A percentile compares a stretch with the other conserved stretches of the same genome.
These are phyloP conservation scores for Cynanchum wilfordii DNA, from an alignment of 257 asterid genomes.

Conservation along the genomic window DNA sequence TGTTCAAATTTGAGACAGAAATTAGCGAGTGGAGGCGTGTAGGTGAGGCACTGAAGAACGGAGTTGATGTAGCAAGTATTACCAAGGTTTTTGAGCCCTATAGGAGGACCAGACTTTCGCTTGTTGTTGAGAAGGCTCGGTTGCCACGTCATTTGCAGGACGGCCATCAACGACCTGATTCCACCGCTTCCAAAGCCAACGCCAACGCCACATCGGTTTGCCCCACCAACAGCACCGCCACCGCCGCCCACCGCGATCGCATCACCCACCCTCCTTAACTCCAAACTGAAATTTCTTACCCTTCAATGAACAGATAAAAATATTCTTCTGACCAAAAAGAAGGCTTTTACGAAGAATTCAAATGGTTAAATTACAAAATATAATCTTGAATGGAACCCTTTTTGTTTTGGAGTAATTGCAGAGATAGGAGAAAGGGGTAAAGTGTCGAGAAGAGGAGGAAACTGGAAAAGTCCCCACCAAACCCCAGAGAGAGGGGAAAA, in stretches of 20 bases:
- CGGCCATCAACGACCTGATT: conserved; percentile 61
- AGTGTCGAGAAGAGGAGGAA: conserved; percentile 18
- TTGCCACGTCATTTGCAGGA: conserved; percentile 99
- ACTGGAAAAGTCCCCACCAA: conserved; percentile 19
- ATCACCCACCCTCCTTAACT: conserved; percentile 15
- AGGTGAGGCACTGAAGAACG: conserved; percentile 98
- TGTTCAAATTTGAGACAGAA: conserved; percentile 84
- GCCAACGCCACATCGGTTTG: conserved; percentile 23
- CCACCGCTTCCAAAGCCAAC: conserved; percentile 34
- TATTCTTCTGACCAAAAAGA: neutral
- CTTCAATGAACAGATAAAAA: neutral
- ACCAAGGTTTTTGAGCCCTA: conserved; percentile 95
- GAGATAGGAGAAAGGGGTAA: neutral
- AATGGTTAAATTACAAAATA: neutral
- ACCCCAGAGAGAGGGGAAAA: conserved; percentile 3
- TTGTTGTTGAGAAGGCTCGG: conserved; percentile 63
- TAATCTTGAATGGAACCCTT: neutral
- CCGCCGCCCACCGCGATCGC: conserved; percentile 27
- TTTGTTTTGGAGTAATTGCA: neutral
- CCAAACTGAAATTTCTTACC: conserved; percentile 3
- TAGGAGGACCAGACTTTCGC: conserved; percentile 81
- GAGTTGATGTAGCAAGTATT: conserved; percentile 95
- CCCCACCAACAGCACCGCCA: conserved; percentile 22
- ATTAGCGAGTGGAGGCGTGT: conserved; percentile 91
- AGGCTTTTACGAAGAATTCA: neutral